Evolutionary conservation across 2,329 filamentous ascomycete genomes (phyloP), one percentile per base, ranked within the genome.

Genomic region (Ilyonectria robusta): DNA sequence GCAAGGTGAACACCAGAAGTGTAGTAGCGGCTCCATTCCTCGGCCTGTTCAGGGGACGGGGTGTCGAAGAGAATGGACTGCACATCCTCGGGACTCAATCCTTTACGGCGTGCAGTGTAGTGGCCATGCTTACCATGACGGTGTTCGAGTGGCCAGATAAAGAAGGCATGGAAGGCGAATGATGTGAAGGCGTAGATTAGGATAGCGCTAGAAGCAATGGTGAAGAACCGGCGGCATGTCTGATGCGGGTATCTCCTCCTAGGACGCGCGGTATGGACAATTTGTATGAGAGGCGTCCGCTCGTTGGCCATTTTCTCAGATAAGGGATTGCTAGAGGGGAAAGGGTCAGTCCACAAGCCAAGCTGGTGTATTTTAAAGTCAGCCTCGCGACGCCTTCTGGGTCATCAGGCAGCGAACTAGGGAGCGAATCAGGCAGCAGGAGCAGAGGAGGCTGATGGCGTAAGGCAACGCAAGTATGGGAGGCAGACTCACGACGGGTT

Each of bases 21-120:
- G 75, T 95, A 95, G 78, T 95, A 95, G 68, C 84, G 84, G 79
- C 90, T 93, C 92, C 92, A 95, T 81, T 94, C 89, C 69, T 88
- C 85, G 9, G 87, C 88, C 70, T 85, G 86, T 53, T 87, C 81
- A 33, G 85, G 82, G 62, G 84, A 86, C 6, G 90, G 90, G 0
- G 88, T 91, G 31, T 87, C 84, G 48, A 91, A 81, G 42, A 92
- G 78, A 33, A 92, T 87, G 6, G 81, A 73, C 68, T 86, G 82
- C n/a, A 92, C 82, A 71, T 90, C 81, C 40, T 86, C 82, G 65
- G 85, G 86, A 29, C 69, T 76, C 33, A 82, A 57, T 42, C 73
- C 69, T 26, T 78, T 71, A 33, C 75, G 75, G 40, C 73, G 71
- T 29, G 63, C 74, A 64, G 77, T 71, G 53, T 78, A 74, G 26